Base-by-base conservation (phyloP, 106 monocot genomes). In the Acorus calamus region DNA sequence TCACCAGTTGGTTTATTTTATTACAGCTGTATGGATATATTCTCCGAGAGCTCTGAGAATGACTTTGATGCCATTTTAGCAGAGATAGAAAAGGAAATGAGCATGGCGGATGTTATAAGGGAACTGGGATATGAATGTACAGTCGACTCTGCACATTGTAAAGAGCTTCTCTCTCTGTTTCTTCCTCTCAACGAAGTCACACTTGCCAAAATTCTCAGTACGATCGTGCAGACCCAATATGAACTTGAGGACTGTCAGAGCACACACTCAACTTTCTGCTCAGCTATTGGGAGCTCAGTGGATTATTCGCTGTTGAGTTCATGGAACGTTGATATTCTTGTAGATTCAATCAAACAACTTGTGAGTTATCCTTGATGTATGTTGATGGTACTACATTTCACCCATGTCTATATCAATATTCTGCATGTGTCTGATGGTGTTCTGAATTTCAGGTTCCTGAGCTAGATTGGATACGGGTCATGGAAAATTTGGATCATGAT, bases 81-180 rank as follows among this genome's bases (percentile, higher is more conserved):
- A 13, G 91, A 92, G 69, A 91, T 88, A 58, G 85, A 83, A 69
- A 81, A 73, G 61, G 83, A 91, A 73, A 88, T 83, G 63, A 86
- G 74, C 74, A 81, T 92, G 81, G 75, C 83, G 70, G 87, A 92
- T 69, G 75, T 88, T 28, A 72, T 98, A 43, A 74, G 60, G 56
- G 96, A 98, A 69, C 61, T 98, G 50, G 96, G 96, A 2, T 98
- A 98, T 79, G 81, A 75, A n/a, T 98, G 96, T 67, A 88, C 91
- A 12, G 50, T 62, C 56, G 81, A 72, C 8, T 50, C 56, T 62
- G 61, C 80, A 55, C 91, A 79, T 55, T 98, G 88, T 71, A 85
- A 74, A 71, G 84, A 88, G 55, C 77, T 85, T 56, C 64, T 98
- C 11, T 92, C 96, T 65, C 79, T 77, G 64, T 88, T 98, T 72